Conservation (phyloP, 2,329 filamentous ascomycete species). For the Tolypocladium inflatum region DNA sequence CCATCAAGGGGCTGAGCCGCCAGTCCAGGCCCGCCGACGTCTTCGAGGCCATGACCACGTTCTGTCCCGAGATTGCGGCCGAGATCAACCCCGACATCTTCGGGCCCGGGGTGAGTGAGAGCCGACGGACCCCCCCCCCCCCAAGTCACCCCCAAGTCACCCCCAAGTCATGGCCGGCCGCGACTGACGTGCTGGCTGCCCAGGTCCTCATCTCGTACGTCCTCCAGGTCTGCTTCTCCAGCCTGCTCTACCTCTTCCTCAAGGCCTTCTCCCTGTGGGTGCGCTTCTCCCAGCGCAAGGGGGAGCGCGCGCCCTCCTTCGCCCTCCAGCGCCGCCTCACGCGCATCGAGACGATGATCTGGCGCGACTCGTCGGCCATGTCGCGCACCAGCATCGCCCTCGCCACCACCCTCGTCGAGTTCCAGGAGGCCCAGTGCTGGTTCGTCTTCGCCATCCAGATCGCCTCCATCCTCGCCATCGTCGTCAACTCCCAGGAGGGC, state of each 20-base stretch:
- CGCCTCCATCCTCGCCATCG: slow-evolving; percentile 29
- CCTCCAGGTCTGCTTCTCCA: slow-evolving; percentile 26
- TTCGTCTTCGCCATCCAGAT: slow-evolving; percentile 30
- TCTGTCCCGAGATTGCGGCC: slow-evolving; percentile 24
- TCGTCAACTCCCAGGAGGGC: slow-evolving; percentile 29
- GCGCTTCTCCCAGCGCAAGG: slow-evolving; percentile 17
- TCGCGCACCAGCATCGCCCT: slow-evolving; percentile 29
- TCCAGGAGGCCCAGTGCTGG: slow-evolving; percentile 29
- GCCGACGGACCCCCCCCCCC: background rate
- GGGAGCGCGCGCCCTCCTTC: background rate
- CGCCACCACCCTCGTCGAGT: slow-evolving; percentile 29
- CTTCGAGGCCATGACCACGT: slow-evolving; percentile 23
- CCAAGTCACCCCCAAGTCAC: too few species aligned
- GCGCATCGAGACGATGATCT: slow-evolving; percentile 26
- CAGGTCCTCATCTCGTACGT: slow-evolving; percentile 29
- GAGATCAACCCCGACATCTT: slow-evolving; percentile 30
- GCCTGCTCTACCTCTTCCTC: slow-evolving; percentile 20
- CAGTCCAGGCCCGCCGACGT: slow-evolving; percentile 18
- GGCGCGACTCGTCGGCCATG: slow-evolving; percentile 24
- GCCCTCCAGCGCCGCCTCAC: slow-evolving; percentile 19
- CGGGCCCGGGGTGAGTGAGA: slow-evolving; percentile 23
- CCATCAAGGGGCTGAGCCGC: slow-evolving; percentile 15
- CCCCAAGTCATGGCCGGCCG: background rate
- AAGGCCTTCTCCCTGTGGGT: slow-evolving; percentile 27
- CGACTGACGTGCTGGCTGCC: background rate